These are phyloP conservation scores for Metarhizium brunneum DNA, from an alignment of 2,329 filamentous ascomycete genomes.

Conservation along the genomic window DNA sequence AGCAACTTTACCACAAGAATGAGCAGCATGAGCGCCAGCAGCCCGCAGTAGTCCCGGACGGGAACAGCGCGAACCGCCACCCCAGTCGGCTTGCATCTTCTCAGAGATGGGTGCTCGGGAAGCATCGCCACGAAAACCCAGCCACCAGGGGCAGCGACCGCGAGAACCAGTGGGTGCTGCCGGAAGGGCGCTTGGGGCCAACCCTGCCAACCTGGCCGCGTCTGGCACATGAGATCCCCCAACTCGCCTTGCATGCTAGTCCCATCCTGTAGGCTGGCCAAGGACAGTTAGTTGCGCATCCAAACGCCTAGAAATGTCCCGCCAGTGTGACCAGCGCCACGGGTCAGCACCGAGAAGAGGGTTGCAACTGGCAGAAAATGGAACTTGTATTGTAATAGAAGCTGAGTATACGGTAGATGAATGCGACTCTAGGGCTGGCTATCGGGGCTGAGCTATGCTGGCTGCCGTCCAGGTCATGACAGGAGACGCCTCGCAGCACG, in stretches of 20 bases:
- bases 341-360: background rate
- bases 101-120: background rate
- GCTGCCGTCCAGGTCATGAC: background rate
- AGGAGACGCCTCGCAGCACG: background rate
- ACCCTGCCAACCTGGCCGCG: background rate
- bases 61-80: background rate
- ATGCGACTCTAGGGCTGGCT: background rate
- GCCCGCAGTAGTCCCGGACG: background rate
- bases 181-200: background rate
- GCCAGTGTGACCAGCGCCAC: background rate
- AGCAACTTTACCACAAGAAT: background rate
- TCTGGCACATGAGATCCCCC: background rate
- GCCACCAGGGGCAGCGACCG: background rate
- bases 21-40: background rate
- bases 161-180: background rate
- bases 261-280: background rate
- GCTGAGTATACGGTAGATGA: background rate
- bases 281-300: background rate
- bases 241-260: background rate
- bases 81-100: background rate
- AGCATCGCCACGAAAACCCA: slow-evolving; percentile 3
- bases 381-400: background rate
- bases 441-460: background rate
- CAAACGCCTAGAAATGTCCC: background rate
- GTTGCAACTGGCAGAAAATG: background rate